Evolutionary conservation across 2,329 filamentous ascomycete species (phyloP), one percentile per base, ranked within the genome.

Genomic region (Mariannaea sp.): DNA sequence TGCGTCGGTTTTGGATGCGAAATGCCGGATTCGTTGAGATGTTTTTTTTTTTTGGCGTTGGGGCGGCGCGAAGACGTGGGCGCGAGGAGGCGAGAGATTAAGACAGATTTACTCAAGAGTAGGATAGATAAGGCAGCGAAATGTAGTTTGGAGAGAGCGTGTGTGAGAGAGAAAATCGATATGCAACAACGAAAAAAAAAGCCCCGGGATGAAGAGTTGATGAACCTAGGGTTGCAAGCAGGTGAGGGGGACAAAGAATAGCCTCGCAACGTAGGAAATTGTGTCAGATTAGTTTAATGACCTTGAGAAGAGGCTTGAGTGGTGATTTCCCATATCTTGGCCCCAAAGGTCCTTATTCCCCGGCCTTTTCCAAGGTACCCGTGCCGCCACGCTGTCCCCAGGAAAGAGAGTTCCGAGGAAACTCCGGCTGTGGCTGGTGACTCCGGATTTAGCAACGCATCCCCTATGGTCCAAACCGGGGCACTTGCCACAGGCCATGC

Each of bases 271-370:
- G 41, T 57, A 61, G 50, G 19, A 16, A 36, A 62, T 62, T 62
- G 53, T 57, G 55, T 59, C 55, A 58, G 58, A n/a, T n/a, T n/a
- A 65, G 57, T 62, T 59, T 56, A 61, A 62, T 53, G 62, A 65
- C 36, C 14, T 39, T 61, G 57, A 64, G 64, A 65, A 60, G 62
- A 55, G 62, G 53, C 58, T 55, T 42, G 48, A 53, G 58, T 57
- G 57, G 55, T 57, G 54, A 47, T 52, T 32, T 60, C n/a, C n/a
- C n/a, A n/a, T 64, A 52, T 49, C 43, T 61, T 49, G 49, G 57
- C 46, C 58, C 39, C 40, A 33, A 49, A 46, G 24, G 19, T 39
- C 36, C 35, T 10, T 19, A 22, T 16, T 35, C 32, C 35, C 19
- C 51, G 9, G 10, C 7, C 8, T 43, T 42, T n/a, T n/a, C n/a